These are phyloP conservation scores for Casuarina equisetifolia DNA, from an alignment of 306 rosid species.

Conservation along the genomic window DNA sequence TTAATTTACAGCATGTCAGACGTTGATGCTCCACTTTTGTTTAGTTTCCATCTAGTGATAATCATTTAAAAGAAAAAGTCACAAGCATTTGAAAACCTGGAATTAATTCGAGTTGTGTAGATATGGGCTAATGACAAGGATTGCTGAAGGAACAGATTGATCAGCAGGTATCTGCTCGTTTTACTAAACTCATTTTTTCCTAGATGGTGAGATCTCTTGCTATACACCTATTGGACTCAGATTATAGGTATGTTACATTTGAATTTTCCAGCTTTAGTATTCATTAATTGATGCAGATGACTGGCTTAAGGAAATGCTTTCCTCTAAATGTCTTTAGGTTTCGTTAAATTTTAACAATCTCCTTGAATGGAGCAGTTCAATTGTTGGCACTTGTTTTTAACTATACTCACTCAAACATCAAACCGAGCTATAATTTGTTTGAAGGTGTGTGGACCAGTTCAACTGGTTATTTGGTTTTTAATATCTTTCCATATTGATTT, in stretches of 20 bases:
- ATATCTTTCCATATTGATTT: neutral
- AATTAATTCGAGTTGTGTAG: neutral
- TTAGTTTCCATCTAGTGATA: no score
- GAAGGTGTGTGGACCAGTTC: neutral
- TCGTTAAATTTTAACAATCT: neutral
- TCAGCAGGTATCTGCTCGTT: neutral
- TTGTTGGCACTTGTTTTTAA: constrained; percentile 10
- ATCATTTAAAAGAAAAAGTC: no score
- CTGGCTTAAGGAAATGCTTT: constrained; percentile 10
- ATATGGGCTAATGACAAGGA: neutral
- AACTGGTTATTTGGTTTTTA: neutral
- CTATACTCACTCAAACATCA: neutral
- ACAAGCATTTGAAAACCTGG: neutral
- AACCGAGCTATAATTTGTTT: constrained; percentile 13
- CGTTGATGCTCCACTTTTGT: neutral
- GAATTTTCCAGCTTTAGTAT: neutral
- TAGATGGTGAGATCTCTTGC: neutral
- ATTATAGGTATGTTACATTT: neutral
- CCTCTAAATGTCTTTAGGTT: neutral
- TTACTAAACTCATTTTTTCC: neutral
- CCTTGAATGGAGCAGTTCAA: constrained; percentile 8
- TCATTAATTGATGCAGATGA: neutral
- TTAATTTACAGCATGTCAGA: neutral
- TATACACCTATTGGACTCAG: neutral
- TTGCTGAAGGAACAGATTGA: neutral